Base-by-base conservation (phyloP, 805 yeast species). In the Wickerhamomyces mucosus region DNA sequence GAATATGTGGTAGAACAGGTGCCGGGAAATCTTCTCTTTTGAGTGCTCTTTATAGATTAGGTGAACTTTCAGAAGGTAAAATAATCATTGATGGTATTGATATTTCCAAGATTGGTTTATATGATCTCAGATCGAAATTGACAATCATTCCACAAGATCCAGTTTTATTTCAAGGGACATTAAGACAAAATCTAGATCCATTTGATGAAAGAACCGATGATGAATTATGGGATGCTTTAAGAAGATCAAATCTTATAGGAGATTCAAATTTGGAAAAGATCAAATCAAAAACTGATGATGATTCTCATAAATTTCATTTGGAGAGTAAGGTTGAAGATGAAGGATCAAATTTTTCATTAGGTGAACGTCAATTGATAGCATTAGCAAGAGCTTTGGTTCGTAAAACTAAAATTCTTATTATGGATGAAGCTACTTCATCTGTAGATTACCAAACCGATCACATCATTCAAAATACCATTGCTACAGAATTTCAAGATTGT, bases 131-230 rank as follows among this genome's bases (percentile, higher is more conserved):
- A 48, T 62, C 71, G 6, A 67, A 67, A 18, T 55, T 80, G 32
- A 68, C 84, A 1, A 79, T 80, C 37, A 80, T 80, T 42, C 89
- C 89, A 2, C 89, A 80, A 53, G 89, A 80, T 42, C 88, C 89
- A 1, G 80, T 80, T 0, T 58, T 80, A 38, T 79, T 80, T 56
- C 69, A 68, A 42, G 89, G 89, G 22, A 65, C 81, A 0, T 63
- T 80, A 32, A 59, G 86, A 39, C 66, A 67, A 36, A 80, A 80
- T 46, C 58, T 80, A 43, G 89, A 81, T 53, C 84, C 88, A 18
- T 80, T 78, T 50, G 55, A 58, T 24, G 65, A 72, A 42, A 62
- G 61, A 42, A 41, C 61, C 8, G 89, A 81, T 45, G 70, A 63
- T 6, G 56, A 62, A 27, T 59, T 80, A 28, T 77, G 78, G 73